Conservation (phyloP, 495 filamentous ascomycete genomes). For the Penicillium flavigenum region DNA sequence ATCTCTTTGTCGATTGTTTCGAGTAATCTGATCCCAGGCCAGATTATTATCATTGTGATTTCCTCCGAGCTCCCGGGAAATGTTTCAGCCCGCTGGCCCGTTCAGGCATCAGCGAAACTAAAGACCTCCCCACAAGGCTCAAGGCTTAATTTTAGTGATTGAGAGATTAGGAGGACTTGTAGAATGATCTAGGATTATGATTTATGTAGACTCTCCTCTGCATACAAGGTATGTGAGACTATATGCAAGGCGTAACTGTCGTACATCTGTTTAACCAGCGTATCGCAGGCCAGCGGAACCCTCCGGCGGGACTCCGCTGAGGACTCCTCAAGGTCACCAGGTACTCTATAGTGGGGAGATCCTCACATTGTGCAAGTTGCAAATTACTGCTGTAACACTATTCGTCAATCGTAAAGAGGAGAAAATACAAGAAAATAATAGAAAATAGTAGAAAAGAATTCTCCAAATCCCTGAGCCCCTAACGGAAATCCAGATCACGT, state of each 20-base stretch:
- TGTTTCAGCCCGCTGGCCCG: conserved; percentile 2
- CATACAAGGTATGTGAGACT: background rate
- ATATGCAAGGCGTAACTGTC: conserved; percentile 3
- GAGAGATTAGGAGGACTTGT: background rate
- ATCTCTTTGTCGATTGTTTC: background rate
- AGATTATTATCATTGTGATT: conserved; percentile 1
- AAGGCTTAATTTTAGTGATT: conserved; percentile 13
- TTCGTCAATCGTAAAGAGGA: background rate
- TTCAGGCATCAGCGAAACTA: conserved; percentile 16
- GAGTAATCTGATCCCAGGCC: background rate
- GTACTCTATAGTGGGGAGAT: background rate
- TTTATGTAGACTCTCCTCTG: background rate
- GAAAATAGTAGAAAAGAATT: background rate
- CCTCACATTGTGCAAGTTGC: background rate
- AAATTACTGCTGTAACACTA: background rate
- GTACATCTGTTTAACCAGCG: conserved; percentile 4
- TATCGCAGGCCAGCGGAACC: conserved; percentile 33
- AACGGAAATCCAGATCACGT: conserved; percentile 8
- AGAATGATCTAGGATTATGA: background rate
- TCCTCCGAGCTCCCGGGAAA: conserved; percentile 5
- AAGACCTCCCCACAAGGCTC: conserved; percentile 6
- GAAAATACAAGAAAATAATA: background rate
- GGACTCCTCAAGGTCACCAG: background rate
- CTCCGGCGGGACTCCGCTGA: conserved; percentile 41
- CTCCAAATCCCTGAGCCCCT: conserved; percentile 5